phyloP scores from a whole-genome alignment of 2,329 filamentous ascomycete genomes.

The Fusarium buharicum region DNA sequence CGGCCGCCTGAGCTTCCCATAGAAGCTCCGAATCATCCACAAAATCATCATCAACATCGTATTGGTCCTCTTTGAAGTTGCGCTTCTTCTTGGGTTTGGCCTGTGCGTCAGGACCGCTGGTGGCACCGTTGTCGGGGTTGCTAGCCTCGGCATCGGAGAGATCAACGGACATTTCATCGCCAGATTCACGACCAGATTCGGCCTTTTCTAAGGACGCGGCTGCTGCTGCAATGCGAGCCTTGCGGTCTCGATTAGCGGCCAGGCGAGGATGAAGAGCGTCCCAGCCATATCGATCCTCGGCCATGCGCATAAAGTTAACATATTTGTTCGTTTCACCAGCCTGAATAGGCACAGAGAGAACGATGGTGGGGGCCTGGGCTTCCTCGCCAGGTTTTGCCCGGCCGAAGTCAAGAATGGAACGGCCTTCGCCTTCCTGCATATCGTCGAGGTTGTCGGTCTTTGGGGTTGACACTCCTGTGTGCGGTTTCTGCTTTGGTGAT shows the following conservation, averaged over 20 bases:
- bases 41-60: constrained; percentile 85
- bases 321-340: constrained; percentile 84
- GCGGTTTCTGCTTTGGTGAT: constrained; percentile 60
- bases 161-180: constrained; percentile 87
- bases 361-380: constrained; percentile 76
- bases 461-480: constrained; percentile 57
- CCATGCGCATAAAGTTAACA: constrained; percentile 93
- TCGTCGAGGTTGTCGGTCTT: constrained; percentile 63
- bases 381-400: constrained; percentile 69
- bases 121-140: constrained; percentile 82
- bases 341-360: constrained; percentile 82
- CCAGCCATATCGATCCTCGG: constrained; percentile 93
- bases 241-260: constrained; percentile 86
- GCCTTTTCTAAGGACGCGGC: constrained; percentile 85
- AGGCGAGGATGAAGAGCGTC: constrained; percentile 91
- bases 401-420: constrained; percentile 71
- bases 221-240: constrained; percentile 87
- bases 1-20: constrained; percentile 95
- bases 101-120: constrained; percentile 69
- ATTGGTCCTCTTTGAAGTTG: constrained; percentile 83
- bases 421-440: constrained; percentile 56
- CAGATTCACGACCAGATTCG: constrained; percentile 73
- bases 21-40: constrained; percentile 93
- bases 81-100: constrained; percentile 81
- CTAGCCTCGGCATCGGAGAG: constrained; percentile 79